Evolutionary conservation across 1,139 yeast species (phyloP).

Genomic region (Zygosaccharomyces sapae): DNA sequence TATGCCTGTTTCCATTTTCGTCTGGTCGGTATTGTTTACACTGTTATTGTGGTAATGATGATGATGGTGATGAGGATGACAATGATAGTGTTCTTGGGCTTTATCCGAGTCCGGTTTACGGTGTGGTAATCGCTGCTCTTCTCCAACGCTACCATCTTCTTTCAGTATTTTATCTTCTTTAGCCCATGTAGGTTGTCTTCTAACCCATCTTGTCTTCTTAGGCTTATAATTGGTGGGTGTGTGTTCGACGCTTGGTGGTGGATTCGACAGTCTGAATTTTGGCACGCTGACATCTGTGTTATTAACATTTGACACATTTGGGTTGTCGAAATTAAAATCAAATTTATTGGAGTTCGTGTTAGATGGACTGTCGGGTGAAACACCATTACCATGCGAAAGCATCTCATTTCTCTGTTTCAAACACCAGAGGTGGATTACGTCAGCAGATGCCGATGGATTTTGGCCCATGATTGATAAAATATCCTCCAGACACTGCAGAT

Average conservation of each 20-base stretch:
- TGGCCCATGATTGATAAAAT: slow-evolving; percentile 17
- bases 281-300: slow-evolving; percentile 9
- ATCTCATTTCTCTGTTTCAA: slow-evolving; percentile 20
- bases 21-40: background rate
- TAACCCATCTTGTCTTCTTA: slow-evolving; percentile 10
- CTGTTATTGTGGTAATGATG: background rate
- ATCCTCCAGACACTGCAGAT: slow-evolving; percentile 28
- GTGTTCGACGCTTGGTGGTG: slow-evolving; percentile 18
- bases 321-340: slow-evolving; percentile 13
- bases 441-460: slow-evolving; percentile 11
- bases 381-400: slow-evolving; percentile 8
- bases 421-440: slow-evolving; percentile 26
- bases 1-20: background rate
- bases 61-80: background rate
- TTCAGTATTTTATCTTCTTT: background rate
- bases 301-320: slow-evolving; percentile 2
- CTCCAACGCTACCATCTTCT: background rate
- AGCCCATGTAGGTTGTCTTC: slow-evolving; percentile 11
- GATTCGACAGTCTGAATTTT: slow-evolving; percentile 13
- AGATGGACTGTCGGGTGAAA: background rate
- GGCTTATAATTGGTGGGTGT: slow-evolving; percentile 5
- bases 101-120: slow-evolving; percentile 2
- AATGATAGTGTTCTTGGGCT: background rate
- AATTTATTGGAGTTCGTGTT: slow-evolving; percentile 2
- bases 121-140: slow-evolving; percentile 3